A percentile compares a stretch with the other conserved stretches of the same genome.
phyloP scores from a whole-genome alignment of 805 yeast species.

The Pichia paraexigua region DNA sequence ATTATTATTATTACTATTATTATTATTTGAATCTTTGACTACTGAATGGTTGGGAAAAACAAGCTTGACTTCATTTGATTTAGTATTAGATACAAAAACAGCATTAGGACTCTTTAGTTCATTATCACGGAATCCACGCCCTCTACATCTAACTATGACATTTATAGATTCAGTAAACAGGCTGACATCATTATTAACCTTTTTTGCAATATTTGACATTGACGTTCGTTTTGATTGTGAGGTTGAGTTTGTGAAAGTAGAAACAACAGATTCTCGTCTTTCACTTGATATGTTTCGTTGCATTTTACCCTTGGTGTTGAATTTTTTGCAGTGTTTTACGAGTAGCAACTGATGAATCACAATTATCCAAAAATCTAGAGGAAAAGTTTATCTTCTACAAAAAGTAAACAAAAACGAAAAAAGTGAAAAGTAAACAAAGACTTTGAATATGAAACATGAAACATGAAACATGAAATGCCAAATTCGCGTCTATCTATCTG shows the following conservation, averaged over 20 bases:
- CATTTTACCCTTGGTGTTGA: not conserved
- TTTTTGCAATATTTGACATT: not conserved
- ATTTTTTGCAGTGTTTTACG: not conserved
- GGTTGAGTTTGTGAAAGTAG: not conserved
- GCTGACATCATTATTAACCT: not conserved
- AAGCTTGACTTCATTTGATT: constrained; percentile 8
- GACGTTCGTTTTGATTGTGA: not conserved
- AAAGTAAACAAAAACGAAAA: not conserved
- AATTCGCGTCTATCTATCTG: not conserved
- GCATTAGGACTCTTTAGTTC: constrained; percentile 38
- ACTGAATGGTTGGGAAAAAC: constrained; percentile 2
- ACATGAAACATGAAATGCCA: too few relatives aligned
- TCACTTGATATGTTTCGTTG: not conserved
- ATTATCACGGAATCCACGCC: constrained; percentile 37
- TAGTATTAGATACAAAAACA: constrained; percentile 37
- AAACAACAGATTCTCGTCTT: not conserved
- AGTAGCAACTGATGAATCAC: not conserved
- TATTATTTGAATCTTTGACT: not conserved
- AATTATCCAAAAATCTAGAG: not conserved
- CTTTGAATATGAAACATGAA: not conserved
- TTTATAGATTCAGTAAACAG: constrained; percentile 6
- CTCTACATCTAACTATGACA: constrained; percentile 32
- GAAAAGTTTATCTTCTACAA: not conserved
- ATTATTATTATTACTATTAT: not conserved
- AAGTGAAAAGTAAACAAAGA: not conserved